Conservation (phyloP, 805 yeast genomes). For the Cyberlindnera japonica region DNA sequence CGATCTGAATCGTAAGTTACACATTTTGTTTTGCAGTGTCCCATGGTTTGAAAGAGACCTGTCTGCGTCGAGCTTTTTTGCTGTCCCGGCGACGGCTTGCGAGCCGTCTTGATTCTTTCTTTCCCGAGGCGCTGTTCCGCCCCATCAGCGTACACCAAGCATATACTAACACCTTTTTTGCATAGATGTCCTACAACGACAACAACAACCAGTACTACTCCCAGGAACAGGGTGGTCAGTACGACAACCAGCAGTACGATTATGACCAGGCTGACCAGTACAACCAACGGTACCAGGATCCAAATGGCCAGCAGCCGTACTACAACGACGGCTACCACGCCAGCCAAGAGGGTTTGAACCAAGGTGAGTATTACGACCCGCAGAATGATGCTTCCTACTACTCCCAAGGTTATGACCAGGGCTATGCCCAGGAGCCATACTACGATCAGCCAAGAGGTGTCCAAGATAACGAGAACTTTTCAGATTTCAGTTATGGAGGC, state of each 20-base stretch:
- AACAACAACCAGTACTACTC: constrained; percentile 13
- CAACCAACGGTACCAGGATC: constrained; percentile 33
- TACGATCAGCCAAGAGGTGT: constrained; percentile 51
- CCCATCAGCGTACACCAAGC: background rate
- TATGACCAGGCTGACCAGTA: constrained; percentile 34
- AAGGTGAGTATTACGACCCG: constrained; percentile 30
- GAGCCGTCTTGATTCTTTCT: background rate
- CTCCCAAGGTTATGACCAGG: constrained; percentile 56
- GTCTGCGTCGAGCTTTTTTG: too few species aligned
- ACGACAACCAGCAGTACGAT: constrained; percentile 20
- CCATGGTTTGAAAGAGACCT: too few species aligned
- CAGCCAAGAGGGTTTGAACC: constrained; percentile 29
- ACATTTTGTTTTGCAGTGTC: too few species aligned
- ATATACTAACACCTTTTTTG: background rate
- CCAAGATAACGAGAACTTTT: constrained; percentile 57
- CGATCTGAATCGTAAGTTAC: too few species aligned
- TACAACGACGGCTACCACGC: constrained; percentile 33
- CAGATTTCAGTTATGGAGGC: constrained; percentile 62
- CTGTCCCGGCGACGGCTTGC: background rate
- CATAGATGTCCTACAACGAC: constrained; percentile 19
- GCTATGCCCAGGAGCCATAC: constrained; percentile 46
- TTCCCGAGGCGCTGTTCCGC: too few species aligned
- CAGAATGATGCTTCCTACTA: constrained; percentile 30
- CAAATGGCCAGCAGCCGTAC: constrained; percentile 41
- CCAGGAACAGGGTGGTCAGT: constrained; percentile 6